Percentiles rank a stretch among this genome's conserved stretches.
phyloP scores from a whole-genome alignment of 1,284 basidiomycete species.

The Sanghuangporus weigelae region DNA sequence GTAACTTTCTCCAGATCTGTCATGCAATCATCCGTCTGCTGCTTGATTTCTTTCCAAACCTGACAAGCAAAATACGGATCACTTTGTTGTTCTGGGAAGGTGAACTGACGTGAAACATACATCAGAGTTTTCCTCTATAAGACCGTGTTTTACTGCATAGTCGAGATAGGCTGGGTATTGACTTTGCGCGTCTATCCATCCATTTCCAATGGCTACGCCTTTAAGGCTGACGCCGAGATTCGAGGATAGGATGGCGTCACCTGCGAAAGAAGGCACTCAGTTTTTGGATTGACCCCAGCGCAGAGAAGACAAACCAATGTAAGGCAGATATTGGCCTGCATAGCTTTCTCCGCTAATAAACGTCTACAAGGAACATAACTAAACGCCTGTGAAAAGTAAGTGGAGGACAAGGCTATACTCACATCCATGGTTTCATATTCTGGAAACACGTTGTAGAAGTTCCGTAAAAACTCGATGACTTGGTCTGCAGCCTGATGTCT shows the following conservation, averaged over 20 bases:
- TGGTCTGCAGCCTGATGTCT: constrained; percentile 65
- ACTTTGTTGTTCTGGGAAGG: neutral
- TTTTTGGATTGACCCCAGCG: constrained; percentile 9
- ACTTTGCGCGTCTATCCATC: constrained; percentile 87
- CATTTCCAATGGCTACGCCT: constrained; percentile 93
- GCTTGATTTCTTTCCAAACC: constrained; percentile 61
- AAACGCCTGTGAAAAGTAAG: constrained; percentile 15
- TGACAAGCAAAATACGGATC: constrained; percentile 24
- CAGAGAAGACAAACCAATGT: constrained; percentile 60
- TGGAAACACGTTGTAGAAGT: constrained; percentile 90
- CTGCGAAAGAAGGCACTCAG: constrained; percentile 34
- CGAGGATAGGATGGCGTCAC: constrained; percentile 75
- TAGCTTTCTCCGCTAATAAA: constrained; percentile 92
- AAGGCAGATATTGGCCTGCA: constrained; percentile 99
- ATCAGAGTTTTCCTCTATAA: constrained; percentile 71
- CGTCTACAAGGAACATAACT: constrained; percentile 47
- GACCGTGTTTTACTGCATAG: constrained; percentile 75
- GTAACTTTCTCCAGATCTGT: constrained; percentile 43
- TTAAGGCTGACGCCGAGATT: constrained; percentile 53
- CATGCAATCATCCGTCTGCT: constrained; percentile 62
- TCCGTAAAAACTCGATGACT: constrained; percentile 78
- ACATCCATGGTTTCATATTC: constrained; percentile 84
- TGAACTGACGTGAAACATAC: constrained; percentile 35
- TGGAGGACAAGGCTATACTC: constrained; percentile 30
- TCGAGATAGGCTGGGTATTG: constrained; percentile 93